Base-by-base conservation (phyloP, 164 flowering plant genomes). In the Santalum album region DNA sequence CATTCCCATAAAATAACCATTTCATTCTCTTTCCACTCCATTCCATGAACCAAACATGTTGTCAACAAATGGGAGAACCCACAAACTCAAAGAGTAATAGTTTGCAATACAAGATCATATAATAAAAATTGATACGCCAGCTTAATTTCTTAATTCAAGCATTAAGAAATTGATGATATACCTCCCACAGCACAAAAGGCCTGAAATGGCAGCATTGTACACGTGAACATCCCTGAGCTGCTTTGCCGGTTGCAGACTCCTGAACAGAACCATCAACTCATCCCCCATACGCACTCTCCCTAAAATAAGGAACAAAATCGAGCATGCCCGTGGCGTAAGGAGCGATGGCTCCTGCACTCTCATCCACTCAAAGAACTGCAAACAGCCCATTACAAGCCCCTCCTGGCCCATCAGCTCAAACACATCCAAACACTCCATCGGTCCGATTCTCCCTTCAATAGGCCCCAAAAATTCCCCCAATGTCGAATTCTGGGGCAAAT, bases 341-440 rank as follows among this genome's bases (percentile, higher is more conserved):
- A 87, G 71, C 1, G 78, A 65, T 1, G 83, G 83, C 54, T 87
- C 91, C 62, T 84, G 88, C 72, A 69, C 51, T 12, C 90, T 57
- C 96, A 91, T 86, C 96, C 98, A 91, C 63, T 91, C 96, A 55
- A 63, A 82, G 42, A 91, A 84, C 64, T 86, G 78, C 79, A 86
- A 73, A 62, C 85, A 80, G 50, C 71, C 39, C 70, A 63, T 63
- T 38, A 74, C 22, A 27, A 79, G 62, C 53, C 87, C 86, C 34
- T 79, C 86, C 34, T 77, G 36, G 1, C 78, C 82, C 86, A 91
- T 53, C 63, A 74, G 27, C n/a, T 39, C 53, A 71, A 87, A 64
- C 61, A 79, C 68, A 58, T 80, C 75, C 64, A 74, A 59, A 50
- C 96, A 84, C 25, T 82, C 86, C 44, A 25, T 57, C 47, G 67